A percentile compares a stretch with the other conserved stretches of the same genome.
phyloP scores from a whole-genome alignment of 2,329 filamentous ascomycete species.

The Colletotrichum chrysophilum region DNA sequence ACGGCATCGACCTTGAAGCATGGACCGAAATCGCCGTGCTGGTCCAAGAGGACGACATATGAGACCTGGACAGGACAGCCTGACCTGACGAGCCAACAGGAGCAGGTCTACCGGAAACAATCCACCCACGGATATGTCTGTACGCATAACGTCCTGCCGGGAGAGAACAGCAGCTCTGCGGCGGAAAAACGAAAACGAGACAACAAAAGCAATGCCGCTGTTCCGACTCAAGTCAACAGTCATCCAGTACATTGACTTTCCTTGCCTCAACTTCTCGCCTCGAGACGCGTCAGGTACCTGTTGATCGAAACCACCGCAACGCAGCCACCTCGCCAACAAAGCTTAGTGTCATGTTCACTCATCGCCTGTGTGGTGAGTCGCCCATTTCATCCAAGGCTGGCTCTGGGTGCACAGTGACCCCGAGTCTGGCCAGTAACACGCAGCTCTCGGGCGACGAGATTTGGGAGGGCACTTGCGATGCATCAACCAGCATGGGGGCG shows the following conservation, averaged over 20 bases:
- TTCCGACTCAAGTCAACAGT: conserved; percentile 5
- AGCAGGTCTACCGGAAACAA: background rate
- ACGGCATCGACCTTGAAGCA: background rate
- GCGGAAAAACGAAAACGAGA: background rate
- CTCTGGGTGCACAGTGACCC: background rate
- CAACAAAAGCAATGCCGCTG: background rate
- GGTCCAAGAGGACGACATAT: background rate
- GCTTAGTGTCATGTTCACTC: background rate
- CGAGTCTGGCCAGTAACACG: background rate
- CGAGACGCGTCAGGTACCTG: background rate
- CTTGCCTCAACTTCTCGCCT: background rate
- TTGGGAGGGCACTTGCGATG: background rate
- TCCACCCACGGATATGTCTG: background rate
- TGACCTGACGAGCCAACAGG: background rate
- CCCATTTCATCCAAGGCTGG: background rate
- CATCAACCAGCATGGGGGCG: background rate
- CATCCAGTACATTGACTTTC: background rate
- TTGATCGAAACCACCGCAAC: background rate
- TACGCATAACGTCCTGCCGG: background rate
- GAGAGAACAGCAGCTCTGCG: background rate
- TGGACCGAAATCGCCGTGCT: background rate
- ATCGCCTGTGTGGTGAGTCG: background rate
- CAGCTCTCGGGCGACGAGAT: background rate
- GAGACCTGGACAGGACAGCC: background rate
- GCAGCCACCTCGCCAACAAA: background rate